Base-by-base conservation (phyloP, 768 basidiomycete genomes). In the Hypholoma fasciculare region DNA sequence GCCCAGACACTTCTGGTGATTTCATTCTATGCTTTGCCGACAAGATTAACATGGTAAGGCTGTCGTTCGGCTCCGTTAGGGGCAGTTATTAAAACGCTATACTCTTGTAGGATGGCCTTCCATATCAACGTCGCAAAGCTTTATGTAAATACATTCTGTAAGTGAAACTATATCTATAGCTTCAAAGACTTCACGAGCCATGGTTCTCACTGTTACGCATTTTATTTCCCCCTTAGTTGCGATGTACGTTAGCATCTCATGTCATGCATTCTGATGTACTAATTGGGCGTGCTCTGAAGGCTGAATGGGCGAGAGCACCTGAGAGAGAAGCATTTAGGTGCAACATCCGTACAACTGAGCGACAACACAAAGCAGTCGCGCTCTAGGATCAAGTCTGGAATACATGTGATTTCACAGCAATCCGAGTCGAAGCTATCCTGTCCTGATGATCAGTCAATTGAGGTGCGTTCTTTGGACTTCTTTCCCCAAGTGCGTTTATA, bases 311-410 rank as follows among this genome's bases (percentile, higher is more conserved):
- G 52, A 16, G 52, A 53, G 2, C 52, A 53, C 14, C 16, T 53
- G 19, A 53, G 43, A 53, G 52, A 53, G 52, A 53, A 53, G 27
- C 52, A 53, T 44, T 40, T 53, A 23, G 52, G 52, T 9, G 52
- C 7, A 13, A 9, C 52, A 7, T 40, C 39, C 13, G 40, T 53
- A 2, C 52, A 53, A 27, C 8, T 53, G 23, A 44, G 52, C 27
- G 17, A 44, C 17, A 17, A 13, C 19, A 7, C 26, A 17, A 19
- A 11, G 44, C 19, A 20, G 20, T 39, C 39, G 12, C 40, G 43
- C 30, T 53, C 52, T 34, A 16, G 52, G 19, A 7, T 44, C 12
- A 30, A n/a, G 26, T 34, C 52, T 7, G 42, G 19, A 27, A 1
- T 43, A 14, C 27, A 53, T 17, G 42, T 23, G 4, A 19, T 42